A percentile compares a stretch with the other conserved stretches of the same genome.
Evolutionary conservation across 768 basidiomycete species (phyloP).

Genomic region (Xerocomus brunneocitrinus): DNA sequence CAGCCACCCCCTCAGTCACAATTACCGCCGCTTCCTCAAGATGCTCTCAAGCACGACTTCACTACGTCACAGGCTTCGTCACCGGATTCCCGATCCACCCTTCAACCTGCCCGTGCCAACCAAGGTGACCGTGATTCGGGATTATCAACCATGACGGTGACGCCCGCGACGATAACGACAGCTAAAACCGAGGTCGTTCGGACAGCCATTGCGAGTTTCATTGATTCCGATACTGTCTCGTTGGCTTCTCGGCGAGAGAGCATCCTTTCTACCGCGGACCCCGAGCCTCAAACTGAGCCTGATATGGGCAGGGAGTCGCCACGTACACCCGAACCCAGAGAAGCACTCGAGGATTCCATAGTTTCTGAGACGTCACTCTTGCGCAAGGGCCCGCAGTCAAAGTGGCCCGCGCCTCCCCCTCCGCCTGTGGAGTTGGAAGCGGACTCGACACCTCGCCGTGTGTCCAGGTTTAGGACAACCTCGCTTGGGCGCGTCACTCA

Average conservation of each 20-base stretch:
- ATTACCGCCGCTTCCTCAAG: slow-evolving; percentile 6
- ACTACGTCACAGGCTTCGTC: neutral
- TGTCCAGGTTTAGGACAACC: slow-evolving; percentile 26
- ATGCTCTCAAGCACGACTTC: neutral
- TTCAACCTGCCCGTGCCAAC: slow-evolving; percentile 11
- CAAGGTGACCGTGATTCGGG: slow-evolving; percentile 28
- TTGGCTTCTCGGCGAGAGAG: slow-evolving; percentile 13
- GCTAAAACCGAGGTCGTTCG: slow-evolving; percentile 46
- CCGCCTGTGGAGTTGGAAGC: slow-evolving; percentile 23
- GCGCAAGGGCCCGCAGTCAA: slow-evolving; percentile 19
- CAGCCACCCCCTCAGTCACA: slow-evolving; percentile 7
- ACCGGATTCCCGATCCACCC: slow-evolving; percentile 12
- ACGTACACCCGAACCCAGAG: slow-evolving; percentile 6
- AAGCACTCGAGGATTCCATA: slow-evolving; percentile 13
- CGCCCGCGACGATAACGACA: slow-evolving; percentile 38
- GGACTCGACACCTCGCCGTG: slow-evolving; percentile 23
- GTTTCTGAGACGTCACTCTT: slow-evolving; percentile 15
- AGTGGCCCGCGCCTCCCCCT: slow-evolving; percentile 31
- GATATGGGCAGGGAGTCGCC: slow-evolving; percentile 2
- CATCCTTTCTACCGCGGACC: slow-evolving; percentile 7
- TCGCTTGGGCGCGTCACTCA: slow-evolving; percentile 28
- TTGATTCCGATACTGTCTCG: slow-evolving; percentile 32
- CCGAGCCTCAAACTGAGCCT: slow-evolving; percentile 2
- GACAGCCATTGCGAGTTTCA: slow-evolving; percentile 49
- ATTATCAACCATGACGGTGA: slow-evolving; percentile 43